Conservation (phyloP, 148 eudicot genomes). For the Chenopodium suecicum region DNA sequence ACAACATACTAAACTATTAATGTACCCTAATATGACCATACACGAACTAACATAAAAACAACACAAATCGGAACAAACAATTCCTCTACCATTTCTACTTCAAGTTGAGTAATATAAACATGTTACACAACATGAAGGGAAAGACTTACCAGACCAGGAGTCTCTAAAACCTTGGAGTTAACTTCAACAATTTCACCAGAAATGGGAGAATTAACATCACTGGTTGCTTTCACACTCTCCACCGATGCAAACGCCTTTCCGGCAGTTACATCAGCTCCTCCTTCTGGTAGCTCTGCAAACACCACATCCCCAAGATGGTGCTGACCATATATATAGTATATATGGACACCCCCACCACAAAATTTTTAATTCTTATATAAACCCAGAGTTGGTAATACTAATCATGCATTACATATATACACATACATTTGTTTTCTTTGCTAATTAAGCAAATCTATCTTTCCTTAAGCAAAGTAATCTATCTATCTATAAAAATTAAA, state of each 20-base stretch:
- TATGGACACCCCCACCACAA: background rate
- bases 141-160: slow-evolving; percentile 81
- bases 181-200: slow-evolving; percentile 83
- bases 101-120: background rate
- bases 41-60: no score
- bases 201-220: slow-evolving; percentile 86
- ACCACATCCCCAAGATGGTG: slow-evolving; percentile 91
- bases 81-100: background rate
- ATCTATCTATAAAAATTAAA: no score
- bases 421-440: no score
- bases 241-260: slow-evolving; percentile 79
- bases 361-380: background rate
- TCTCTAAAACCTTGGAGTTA: slow-evolving; percentile 68
- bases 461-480: no score
- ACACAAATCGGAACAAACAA: background rate
- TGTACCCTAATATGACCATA: no score
- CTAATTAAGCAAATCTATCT: background rate
- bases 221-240: slow-evolving; percentile 94
- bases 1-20: no score
- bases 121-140: background rate
- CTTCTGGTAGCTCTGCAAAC: slow-evolving; percentile 88
- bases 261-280: slow-evolving; percentile 44
- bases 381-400: background rate
- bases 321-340: slow-evolving; percentile 27
- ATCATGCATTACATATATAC: background rate